Base-by-base conservation (phyloP, 2,329 filamentous ascomycete genomes). In the Fusarium sp. region DNA sequence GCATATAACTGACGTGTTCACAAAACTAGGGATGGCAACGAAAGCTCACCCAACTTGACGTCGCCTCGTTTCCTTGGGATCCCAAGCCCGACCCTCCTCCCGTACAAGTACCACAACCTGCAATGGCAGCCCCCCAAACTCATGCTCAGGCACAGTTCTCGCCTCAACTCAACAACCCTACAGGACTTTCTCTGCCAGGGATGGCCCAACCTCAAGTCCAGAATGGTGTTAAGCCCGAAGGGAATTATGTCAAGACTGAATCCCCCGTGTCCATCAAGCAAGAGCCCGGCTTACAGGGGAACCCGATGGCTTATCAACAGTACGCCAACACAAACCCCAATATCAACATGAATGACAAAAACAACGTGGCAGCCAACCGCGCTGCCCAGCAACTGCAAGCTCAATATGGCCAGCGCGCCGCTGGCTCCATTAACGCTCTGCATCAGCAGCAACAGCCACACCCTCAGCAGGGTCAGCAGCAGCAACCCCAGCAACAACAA, bases 41-140 rank as follows among this genome's bases (percentile, higher is more conserved):
- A 75, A 98, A 97, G 81, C 87, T 99, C 37, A 92, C 94, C 2
- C 89, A 90, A 73, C 89, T 97, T 71, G 89, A 92, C 72, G 91
- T 98, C 66, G 96, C 96, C 63, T 85, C 88, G 60, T 98, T 98
- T 79, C 95, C 96, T 13, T 99, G 96, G 96, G 96, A 99, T 78
- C 95, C 96, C 45, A 90, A 92, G 77, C 91, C 92, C 51, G 90
- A 92, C 55, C 87, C 88, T n/a, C 71, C 77, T 23, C 72, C 77
- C 69, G 67, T 76, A 79, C 77, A 82, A 76, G 68, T 81, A 77
- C 50, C 78, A 72, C 66, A 72, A 25, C 60, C 76, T 46, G 65
- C 72, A 30, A 46, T 65, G 45, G 54, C 75, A 28, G 59, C 72
- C 27, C 61, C 67, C 40, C 74, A 75, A 37, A 61, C 68, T 16